Conservation (phyloP, 2,329 filamentous ascomycete species). For the Hypoxylon sp. region DNA sequence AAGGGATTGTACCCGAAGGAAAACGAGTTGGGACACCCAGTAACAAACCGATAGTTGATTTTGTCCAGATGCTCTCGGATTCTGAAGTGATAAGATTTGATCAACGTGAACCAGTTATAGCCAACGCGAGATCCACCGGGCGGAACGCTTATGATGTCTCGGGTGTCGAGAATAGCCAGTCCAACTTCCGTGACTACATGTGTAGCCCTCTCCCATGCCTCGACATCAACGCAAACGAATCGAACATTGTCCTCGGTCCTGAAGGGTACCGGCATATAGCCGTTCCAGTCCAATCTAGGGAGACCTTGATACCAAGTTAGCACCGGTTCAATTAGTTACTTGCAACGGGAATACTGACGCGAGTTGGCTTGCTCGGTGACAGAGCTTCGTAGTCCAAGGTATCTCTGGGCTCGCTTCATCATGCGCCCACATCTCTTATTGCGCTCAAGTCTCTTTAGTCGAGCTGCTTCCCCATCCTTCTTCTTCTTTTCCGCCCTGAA, state of each 20-base stretch:
- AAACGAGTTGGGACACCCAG: constrained; percentile 79
- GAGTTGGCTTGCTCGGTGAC: neutral
- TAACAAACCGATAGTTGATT: constrained; percentile 75
- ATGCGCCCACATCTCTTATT: constrained; percentile 66
- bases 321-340: neutral
- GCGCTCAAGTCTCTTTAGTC: constrained; percentile 59
- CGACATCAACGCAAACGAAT: constrained; percentile 84
- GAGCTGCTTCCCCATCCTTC: constrained; percentile 59
- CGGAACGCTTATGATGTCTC: constrained; percentile 61
- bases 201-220: constrained; percentile 78
- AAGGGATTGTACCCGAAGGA: constrained; percentile 74
- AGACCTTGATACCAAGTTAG: constrained; percentile 16
- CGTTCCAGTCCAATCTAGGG: constrained; percentile 55
- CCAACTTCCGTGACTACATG: constrained; percentile 85
- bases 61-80: constrained; percentile 75
- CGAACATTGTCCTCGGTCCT: constrained; percentile 67
- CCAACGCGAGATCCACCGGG: constrained; percentile 68
- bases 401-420: constrained; percentile 74
- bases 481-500: constrained; percentile 60
- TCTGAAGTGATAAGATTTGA: constrained; percentile 80
- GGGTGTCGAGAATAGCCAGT: constrained; percentile 81
- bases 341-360: constrained; percentile 24
- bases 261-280: constrained; percentile 57
- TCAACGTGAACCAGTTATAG: constrained; percentile 73
- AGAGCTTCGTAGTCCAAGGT: constrained; percentile 71